Percentiles rank a stretch among this genome's conserved stretches.
phyloP scores from a whole-genome alignment of 139 green algal species.

The Edaphochlamys debaryana region DNA sequence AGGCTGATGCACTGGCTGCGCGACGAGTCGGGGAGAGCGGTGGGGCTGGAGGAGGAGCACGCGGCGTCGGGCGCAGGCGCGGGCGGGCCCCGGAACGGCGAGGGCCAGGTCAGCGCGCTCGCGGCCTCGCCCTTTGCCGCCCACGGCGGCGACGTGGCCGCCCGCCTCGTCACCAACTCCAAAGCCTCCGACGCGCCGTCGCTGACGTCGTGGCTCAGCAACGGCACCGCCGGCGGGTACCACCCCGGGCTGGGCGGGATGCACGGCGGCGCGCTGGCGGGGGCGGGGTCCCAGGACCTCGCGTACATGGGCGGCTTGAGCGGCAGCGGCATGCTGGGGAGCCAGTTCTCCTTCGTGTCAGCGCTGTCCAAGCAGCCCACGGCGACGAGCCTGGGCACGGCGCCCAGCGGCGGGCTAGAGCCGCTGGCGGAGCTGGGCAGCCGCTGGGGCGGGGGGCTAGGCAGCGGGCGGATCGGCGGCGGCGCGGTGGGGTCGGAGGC shows the following conservation, averaged over 20 bases:
- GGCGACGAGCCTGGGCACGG: not conserved
- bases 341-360: constrained; percentile 26
- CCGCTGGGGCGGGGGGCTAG: not conserved
- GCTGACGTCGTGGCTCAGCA: constrained; percentile 12
- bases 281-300: too few relatives aligned
- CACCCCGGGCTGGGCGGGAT: not conserved
- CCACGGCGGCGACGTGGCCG: not conserved
- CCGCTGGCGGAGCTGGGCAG: constrained; percentile 7
- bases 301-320: not conserved
- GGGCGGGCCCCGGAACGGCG: too few relatives aligned
- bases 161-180: not conserved
- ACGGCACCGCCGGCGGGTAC: constrained; percentile 11
- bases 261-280: too few relatives aligned
- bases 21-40: constrained; percentile 6
- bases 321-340: too few relatives aligned
- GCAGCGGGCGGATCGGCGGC: not conserved
- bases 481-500: not conserved
- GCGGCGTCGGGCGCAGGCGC: not conserved
- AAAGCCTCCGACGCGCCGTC: not conserved
- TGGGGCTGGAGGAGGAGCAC: not conserved
- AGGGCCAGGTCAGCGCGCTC: not conserved
- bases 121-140: not conserved
- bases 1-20: constrained; percentile 21
- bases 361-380: constrained; percentile 23
- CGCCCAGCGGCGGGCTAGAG: not conserved